Conservation (phyloP, 257 asterid genomes). For the Solanum pennellii region DNA sequence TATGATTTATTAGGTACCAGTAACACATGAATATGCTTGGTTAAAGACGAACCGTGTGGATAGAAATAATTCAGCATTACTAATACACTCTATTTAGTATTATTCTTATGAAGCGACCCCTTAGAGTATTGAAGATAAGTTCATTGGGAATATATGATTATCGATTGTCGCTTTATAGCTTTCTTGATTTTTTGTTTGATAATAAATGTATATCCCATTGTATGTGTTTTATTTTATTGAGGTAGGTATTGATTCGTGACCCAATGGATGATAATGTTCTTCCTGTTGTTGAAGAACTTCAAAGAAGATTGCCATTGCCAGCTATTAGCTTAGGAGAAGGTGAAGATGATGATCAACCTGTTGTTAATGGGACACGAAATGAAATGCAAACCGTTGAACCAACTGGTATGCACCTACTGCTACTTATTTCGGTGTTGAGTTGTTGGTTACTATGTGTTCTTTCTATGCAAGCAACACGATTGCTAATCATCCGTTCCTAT, state of each 20-base stretch:
- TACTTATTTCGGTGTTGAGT: not conserved
- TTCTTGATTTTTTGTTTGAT: not conserved
- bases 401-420: constrained; percentile 20
- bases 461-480: not conserved
- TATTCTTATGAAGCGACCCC: not conserved
- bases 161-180: not conserved
- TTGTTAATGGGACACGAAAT: constrained; percentile 15
- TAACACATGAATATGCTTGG: too few species aligned
- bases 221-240: not conserved
- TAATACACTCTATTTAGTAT: not conserved
- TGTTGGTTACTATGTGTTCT: not conserved
- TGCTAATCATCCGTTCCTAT: not conserved
- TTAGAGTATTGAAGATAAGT: not conserved
- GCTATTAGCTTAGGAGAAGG: constrained; percentile 42
- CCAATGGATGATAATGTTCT: constrained; percentile 63
- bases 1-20: not conserved
- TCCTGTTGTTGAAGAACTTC: constrained; percentile 78
- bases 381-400: constrained; percentile 34
- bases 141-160: not conserved
- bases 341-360: constrained; percentile 48
- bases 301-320: constrained; percentile 50
- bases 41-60: too few species aligned
- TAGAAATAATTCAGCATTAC: too few species aligned
- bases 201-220: not conserved
- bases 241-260: constrained; percentile 70